Conservation (phyloP, 2,329 filamentous ascomycete genomes). For the Xylaria multiplex region DNA sequence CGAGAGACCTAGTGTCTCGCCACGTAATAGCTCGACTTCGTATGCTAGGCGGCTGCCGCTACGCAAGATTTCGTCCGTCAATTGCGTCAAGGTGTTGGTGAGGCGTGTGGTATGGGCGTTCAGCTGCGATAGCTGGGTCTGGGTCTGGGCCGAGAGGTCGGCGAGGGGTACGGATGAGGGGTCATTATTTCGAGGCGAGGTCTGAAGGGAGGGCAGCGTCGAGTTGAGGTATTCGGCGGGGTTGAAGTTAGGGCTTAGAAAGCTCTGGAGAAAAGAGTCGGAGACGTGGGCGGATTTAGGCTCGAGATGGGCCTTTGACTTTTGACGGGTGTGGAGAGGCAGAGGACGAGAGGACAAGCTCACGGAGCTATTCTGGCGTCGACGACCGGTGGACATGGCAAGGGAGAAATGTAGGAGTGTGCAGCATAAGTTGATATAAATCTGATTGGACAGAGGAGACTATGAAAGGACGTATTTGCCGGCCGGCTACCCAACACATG, state of each 20-base stretch:
- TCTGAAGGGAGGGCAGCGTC: slow-evolving; percentile 74
- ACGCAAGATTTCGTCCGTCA: slow-evolving; percentile 94
- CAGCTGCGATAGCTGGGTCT: slow-evolving; percentile 85
- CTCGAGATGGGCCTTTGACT: slow-evolving; percentile 53
- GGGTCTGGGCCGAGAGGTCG: slow-evolving; percentile 83
- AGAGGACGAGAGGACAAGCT: slow-evolving; percentile 50
- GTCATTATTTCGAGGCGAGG: slow-evolving; percentile 39
- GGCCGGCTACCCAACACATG: too few relatives aligned
- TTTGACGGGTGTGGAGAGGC: slow-evolving; percentile 55
- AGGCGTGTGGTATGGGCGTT: slow-evolving; percentile 88
- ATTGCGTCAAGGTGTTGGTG: slow-evolving; percentile 81
- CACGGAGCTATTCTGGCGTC: slow-evolving; percentile 59
- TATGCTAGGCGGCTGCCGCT: slow-evolving; percentile 90
- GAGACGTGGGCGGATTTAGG: slow-evolving; percentile 71
- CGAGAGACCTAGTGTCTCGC: slow-evolving; percentile 82
- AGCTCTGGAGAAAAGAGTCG: slow-evolving; percentile 78
- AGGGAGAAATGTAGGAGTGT: neutral
- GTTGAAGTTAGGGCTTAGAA: slow-evolving; percentile 81
- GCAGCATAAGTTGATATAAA: neutral
- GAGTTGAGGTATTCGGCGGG: slow-evolving; percentile 86
- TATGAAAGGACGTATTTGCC: too few relatives aligned
- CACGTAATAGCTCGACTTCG: slow-evolving; percentile 91
- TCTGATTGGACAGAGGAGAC: neutral
- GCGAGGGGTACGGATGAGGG: slow-evolving; percentile 67
- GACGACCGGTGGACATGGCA: slow-evolving; percentile 51